A percentile compares a stretch with the other conserved stretches of the same genome.
phyloP scores from a whole-genome alignment of 140 eudicot genomes.

The Senecio squalidus region DNA sequence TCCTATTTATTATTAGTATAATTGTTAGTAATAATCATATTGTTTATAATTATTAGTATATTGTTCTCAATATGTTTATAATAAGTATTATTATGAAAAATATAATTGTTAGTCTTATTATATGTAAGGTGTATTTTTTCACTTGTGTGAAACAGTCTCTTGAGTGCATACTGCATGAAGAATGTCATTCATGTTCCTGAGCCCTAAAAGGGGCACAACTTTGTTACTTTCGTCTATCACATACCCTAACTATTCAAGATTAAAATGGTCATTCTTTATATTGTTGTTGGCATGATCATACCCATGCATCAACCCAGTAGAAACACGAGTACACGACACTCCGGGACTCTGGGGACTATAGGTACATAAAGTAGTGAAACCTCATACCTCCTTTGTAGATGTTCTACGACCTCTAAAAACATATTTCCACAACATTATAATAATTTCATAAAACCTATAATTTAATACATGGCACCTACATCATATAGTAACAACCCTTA shows the following conservation, averaged over 20 bases:
- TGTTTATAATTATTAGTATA: slow-evolving; percentile 1
- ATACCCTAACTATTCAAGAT: background rate
- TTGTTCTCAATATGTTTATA: background rate
- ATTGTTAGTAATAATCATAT: background rate
- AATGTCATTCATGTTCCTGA: background rate
- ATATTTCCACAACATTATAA: background rate
- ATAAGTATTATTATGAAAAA: no score
- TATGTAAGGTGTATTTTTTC: no score
- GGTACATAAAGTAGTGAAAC: background rate
- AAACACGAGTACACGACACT: no score
- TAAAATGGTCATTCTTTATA: background rate
- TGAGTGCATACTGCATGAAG: background rate
- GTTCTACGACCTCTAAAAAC: background rate
- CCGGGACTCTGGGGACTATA: background rate
- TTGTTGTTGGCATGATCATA: background rate
- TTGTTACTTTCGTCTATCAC: background rate
- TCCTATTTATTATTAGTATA: background rate
- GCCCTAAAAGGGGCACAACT: background rate
- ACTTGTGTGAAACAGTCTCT: no score
- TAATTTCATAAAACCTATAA: background rate
- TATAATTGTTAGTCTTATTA: no score
- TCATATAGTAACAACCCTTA: background rate
- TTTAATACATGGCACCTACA: background rate
- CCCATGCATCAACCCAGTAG: no score
- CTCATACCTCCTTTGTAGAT: background rate